A percentile compares a stretch with the other conserved stretches of the same genome.
Conservation (phyloP, 805 yeast genomes). For the Yamadazyma takamatsuzukensis region DNA sequence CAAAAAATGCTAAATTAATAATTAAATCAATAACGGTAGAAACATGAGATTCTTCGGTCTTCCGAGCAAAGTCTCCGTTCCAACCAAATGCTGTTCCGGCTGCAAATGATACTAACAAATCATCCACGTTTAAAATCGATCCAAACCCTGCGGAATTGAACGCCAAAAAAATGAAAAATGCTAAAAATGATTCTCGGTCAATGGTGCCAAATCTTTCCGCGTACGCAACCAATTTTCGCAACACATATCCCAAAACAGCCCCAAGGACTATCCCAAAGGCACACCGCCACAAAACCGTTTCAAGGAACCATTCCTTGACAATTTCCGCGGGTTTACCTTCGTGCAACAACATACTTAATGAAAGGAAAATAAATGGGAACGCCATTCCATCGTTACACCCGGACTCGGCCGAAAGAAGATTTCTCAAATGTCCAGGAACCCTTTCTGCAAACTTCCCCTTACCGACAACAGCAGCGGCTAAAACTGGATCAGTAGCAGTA, state of each 20-base stretch:
- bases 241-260: constrained; percentile 61
- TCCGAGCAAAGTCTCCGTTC: constrained; percentile 85
- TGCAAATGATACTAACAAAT: constrained; percentile 80
- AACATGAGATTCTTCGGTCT: constrained; percentile 81
- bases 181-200: constrained; percentile 85
- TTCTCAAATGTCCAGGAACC: constrained; percentile 89
- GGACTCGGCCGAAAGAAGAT: constrained; percentile 78
- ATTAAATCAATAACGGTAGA: constrained; percentile 87
- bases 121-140: constrained; percentile 83
- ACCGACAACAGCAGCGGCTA: constrained; percentile 94
- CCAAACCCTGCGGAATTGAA: constrained; percentile 88
- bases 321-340: constrained; percentile 64
- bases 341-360: constrained; percentile 65
- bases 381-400: constrained; percentile 97
- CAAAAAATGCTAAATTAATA: constrained; percentile 79
- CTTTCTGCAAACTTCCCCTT: constrained; percentile 88
- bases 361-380: constrained; percentile 77
- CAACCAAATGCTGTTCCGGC: constrained; percentile 94
- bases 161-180: constrained; percentile 77
- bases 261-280: constrained; percentile 76
- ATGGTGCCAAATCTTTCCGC: constrained; percentile 69
- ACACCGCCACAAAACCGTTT: constrained; percentile 80
- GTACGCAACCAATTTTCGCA: constrained; percentile 67
- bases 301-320: constrained; percentile 73
- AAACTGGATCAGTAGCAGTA: constrained; percentile 93